A percentile compares a stretch with the other conserved stretches of the same genome.
These are phyloP conservation scores for Epichloe brachyelytri DNA, from an alignment of 2,329 filamentous ascomycete genomes.

Conservation along the genomic window DNA sequence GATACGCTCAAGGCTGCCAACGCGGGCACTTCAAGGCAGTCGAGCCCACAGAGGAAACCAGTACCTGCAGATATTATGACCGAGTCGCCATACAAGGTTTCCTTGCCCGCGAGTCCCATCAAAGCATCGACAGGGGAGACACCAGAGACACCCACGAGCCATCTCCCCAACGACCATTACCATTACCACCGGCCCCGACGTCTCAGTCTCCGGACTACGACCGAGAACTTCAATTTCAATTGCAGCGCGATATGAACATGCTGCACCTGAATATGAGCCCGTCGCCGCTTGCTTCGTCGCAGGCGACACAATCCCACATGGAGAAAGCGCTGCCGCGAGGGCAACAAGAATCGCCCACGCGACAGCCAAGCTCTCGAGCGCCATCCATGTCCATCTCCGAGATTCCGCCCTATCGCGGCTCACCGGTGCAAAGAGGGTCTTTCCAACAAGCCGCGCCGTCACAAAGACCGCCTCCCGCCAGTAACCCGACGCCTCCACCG, in stretches of 20 bases:
- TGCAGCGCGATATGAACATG: slow-evolving; percentile 49
- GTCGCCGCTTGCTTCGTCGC: slow-evolving; percentile 1
- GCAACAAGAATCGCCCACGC: slow-evolving; percentile 9
- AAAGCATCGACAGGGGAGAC: slow-evolving; percentile 18
- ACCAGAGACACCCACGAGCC: slow-evolving; percentile 31
- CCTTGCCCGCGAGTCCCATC: slow-evolving; percentile 37
- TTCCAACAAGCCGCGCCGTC: slow-evolving; percentile 16
- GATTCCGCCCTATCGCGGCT: slow-evolving; percentile 41
- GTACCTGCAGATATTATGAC: slow-evolving; percentile 22
- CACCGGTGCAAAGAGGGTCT: slow-evolving; percentile 16
- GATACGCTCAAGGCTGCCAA: slow-evolving; percentile 44
- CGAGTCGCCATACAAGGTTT: slow-evolving; percentile 44
- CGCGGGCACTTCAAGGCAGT: slow-evolving; percentile 38
- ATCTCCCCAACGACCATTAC: slow-evolving; percentile 28
- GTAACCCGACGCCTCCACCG: slow-evolving; percentile 9
- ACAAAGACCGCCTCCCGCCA: slow-evolving; percentile 10
- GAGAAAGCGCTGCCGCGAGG: slow-evolving; percentile 11
- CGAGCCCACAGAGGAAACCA: slow-evolving; percentile 47
- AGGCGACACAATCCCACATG: background rate
- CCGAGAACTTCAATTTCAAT: slow-evolving; percentile 44
- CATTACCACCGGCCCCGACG: slow-evolving; percentile 32
- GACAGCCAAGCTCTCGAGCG: slow-evolving; percentile 18
- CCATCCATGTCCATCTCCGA: slow-evolving; percentile 34
- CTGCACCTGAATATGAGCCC: slow-evolving; percentile 31
- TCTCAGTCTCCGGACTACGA: slow-evolving; percentile 48